Conservation (phyloP, 1,139 yeast genomes). For the Yamadazyma conglobata region DNA sequence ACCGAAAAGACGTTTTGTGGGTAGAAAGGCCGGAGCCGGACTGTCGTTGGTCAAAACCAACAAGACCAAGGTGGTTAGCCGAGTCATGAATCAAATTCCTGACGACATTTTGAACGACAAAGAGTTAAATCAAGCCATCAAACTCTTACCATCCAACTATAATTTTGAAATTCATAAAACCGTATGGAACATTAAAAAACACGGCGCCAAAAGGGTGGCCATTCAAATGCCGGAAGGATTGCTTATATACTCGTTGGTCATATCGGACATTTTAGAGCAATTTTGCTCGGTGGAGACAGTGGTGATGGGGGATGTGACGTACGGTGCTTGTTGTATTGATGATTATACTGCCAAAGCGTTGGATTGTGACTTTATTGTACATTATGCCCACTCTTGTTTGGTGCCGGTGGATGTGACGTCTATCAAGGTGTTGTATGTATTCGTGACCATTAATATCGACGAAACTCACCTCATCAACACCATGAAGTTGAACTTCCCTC, state of each 20-base stretch:
- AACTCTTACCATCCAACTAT: conserved; percentile 81
- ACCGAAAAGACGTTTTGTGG: conserved; percentile 29
- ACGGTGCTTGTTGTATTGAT: conserved; percentile 98
- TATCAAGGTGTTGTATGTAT: conserved; percentile 89
- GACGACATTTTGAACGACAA: conserved; percentile 74
- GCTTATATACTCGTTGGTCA: conserved; percentile 77
- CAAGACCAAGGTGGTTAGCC: conserved; percentile 36
- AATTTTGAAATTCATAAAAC: conserved; percentile 96
- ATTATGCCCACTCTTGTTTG: conserved; percentile 95
- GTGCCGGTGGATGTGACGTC: conserved; percentile 92
- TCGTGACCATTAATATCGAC: conserved; percentile 90
- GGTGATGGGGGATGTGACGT: conserved; percentile 98
- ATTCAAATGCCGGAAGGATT: conserved; percentile 98
- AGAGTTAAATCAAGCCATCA: conserved; percentile 78
- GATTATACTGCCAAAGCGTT: conserved; percentile 91
- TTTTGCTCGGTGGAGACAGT: conserved; percentile 84
- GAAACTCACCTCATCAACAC: conserved; percentile 79
- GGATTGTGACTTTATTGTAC: conserved; percentile 92
- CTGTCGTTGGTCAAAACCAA: conserved; percentile 23
- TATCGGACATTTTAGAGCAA: conserved; percentile 88
- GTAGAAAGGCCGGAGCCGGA: conserved; percentile 22
- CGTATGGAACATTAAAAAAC: conserved; percentile 83
- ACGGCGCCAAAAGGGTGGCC: conserved; percentile 73
- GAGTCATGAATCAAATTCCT: conserved; percentile 89
- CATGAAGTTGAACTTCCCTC: conserved; percentile 61